phyloP scores from a whole-genome alignment of 805 yeast species.

The Candida ovalis region DNA sequence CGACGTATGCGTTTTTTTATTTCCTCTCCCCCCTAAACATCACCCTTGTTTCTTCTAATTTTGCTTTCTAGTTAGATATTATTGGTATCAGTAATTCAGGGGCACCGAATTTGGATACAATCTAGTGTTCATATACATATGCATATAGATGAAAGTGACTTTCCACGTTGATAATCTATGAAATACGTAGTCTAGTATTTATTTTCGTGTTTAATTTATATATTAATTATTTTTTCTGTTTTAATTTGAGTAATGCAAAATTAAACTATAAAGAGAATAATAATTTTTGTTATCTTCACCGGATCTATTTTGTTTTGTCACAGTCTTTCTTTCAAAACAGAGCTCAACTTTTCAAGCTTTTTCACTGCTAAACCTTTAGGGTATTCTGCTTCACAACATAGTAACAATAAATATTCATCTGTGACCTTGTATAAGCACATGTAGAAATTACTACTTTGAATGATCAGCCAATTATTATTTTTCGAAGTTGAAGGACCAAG shows the following conservation, averaged over 20 bases:
- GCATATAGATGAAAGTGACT: no score
- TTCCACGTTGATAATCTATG: no score
- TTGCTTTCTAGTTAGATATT: neutral
- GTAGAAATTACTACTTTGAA: conserved; percentile 22
- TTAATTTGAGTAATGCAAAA: no score
- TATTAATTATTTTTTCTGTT: no score
- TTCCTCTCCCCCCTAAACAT: neutral
- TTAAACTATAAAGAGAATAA: no score
- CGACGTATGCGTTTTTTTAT: neutral
- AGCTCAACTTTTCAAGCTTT: conserved; percentile 19
- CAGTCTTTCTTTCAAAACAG: conserved; percentile 6
- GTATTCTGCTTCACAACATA: conserved; percentile 25
- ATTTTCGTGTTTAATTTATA: no score
- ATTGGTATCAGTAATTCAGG: neutral
- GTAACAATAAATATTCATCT: conserved; percentile 22
- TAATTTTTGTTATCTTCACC: neutral
- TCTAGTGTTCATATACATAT: neutral
- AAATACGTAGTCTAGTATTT: no score
- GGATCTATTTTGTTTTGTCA: no score
- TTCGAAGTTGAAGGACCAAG: neutral
- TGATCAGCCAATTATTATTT: conserved; percentile 22
- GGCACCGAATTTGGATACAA: no score
- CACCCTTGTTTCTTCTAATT: neutral
- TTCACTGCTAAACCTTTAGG: conserved; percentile 30
- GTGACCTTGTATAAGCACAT: conserved; percentile 22